Percentiles rank a stretch among this genome's conserved stretches.
Conservation (phyloP, 23 red algal genomes). For the Gracilaria domingensis region DNA sequence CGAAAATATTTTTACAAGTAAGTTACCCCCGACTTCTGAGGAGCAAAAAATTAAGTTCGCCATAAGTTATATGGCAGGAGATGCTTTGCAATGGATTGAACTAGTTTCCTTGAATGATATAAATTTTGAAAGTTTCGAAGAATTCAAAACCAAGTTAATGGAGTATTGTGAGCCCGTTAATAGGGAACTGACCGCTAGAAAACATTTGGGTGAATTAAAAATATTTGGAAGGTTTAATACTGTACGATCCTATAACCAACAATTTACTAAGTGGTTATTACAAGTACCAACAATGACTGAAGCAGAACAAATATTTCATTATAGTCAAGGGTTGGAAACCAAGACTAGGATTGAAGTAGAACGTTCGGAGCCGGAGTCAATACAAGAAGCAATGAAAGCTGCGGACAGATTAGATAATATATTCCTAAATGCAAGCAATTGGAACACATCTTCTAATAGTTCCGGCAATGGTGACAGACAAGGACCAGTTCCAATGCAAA, state of each 20-base stretch:
- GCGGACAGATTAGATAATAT: slow-evolving; percentile 8
- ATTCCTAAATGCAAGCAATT: not conserved
- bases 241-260: slow-evolving; percentile 10
- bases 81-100: too few relatives aligned
- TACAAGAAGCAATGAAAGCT: slow-evolving; percentile 28
- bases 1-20: too few relatives aligned
- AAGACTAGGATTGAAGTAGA: too few relatives aligned
- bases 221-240: slow-evolving; percentile 11
- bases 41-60: too few relatives aligned
- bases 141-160: slow-evolving; percentile 9
- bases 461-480: too few relatives aligned
- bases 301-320: too few relatives aligned
- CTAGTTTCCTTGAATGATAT: not conserved
- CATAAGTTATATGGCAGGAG: too few relatives aligned
- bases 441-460: not conserved
- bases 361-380: too few relatives aligned
- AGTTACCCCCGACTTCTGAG: too few relatives aligned
- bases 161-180: slow-evolving; percentile 35
- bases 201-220: slow-evolving; percentile 10
- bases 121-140: too few relatives aligned
- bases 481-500: too few relatives aligned
- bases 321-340: too few relatives aligned
- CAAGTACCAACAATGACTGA: slow-evolving; percentile 12
- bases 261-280: slow-evolving; percentile 35
- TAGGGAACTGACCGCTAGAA: not conserved